A percentile compares a stretch with the other conserved stretches of the same genome.
Conservation (phyloP, 2,329 filamentous ascomycete genomes). For the Gyromitra esculenta region DNA sequence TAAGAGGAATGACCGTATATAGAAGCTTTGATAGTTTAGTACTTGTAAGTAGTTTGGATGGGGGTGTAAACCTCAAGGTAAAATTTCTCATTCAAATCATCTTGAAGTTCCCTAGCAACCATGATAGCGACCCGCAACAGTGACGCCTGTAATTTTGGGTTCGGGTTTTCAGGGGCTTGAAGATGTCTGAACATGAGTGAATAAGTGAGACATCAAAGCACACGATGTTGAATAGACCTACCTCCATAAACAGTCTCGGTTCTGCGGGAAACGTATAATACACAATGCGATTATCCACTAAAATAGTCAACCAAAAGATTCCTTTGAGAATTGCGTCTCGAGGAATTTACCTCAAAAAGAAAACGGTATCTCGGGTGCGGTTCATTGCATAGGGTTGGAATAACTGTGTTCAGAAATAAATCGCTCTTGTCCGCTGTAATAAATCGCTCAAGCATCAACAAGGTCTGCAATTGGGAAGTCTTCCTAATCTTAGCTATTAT, state of each 20-base stretch:
- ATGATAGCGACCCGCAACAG: constrained; percentile 55
- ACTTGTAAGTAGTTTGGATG: constrained; percentile 58
- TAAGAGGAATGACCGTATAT: constrained; percentile 55
- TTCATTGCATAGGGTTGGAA: constrained; percentile 55
- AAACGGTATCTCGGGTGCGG: constrained; percentile 58
- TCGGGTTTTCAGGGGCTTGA: constrained; percentile 44
- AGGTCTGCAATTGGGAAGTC: constrained; percentile 56
- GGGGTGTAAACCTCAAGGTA: constrained; percentile 60
- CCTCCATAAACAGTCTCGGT: constrained; percentile 54
- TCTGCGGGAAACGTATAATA: constrained; percentile 56
- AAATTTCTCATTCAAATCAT: constrained; percentile 58
- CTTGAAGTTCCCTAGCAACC: constrained; percentile 52
- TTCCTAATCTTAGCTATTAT: constrained; percentile 34
- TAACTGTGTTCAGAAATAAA: constrained; percentile 54
- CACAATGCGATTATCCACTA: constrained; percentile 53
- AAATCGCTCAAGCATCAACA: constrained; percentile 56
- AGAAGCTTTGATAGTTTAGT: constrained; percentile 47
- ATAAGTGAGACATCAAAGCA: not conserved
- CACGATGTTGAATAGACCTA: constrained; percentile 29
- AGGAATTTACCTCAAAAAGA: constrained; percentile 52
- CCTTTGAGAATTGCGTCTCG: not conserved
- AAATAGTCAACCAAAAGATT: not conserved
- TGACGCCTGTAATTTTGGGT: constrained; percentile 51
- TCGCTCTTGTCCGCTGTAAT: constrained; percentile 53
- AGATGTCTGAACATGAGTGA: constrained; percentile 31